Percentiles rank a stretch among this genome's conserved stretches.
phyloP scores from a whole-genome alignment of 2,329 filamentous ascomycete species.

The Daldinia eschscholtzii region DNA sequence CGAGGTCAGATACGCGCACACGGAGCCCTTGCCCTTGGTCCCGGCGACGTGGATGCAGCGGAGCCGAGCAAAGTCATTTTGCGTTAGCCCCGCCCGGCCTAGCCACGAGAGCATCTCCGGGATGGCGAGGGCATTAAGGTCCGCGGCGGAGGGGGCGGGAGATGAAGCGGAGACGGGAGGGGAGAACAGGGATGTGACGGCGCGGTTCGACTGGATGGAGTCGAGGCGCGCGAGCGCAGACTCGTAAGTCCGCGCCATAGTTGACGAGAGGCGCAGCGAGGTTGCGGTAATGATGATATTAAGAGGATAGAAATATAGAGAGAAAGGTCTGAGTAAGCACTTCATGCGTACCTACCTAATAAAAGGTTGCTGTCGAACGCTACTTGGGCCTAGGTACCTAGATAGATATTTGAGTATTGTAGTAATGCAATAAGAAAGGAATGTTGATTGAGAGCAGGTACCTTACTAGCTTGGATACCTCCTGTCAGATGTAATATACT shows the following conservation, averaged over 20 bases:
- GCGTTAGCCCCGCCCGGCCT: conserved; percentile 77
- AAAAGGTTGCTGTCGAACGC: too few relatives aligned
- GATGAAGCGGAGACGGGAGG: conserved; percentile 61
- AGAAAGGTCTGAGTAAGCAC: conserved; percentile 8
- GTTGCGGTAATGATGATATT: background rate
- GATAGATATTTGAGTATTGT: too few relatives aligned
- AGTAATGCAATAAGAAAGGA: too few relatives aligned
- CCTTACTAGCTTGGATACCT: too few relatives aligned
- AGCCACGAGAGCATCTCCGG: conserved; percentile 88
- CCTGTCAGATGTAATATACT: too few relatives aligned
- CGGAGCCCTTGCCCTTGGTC: conserved; percentile 94
- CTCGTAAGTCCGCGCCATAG: conserved; percentile 63
- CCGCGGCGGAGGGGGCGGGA: conserved; percentile 48
- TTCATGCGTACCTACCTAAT: too few relatives aligned
- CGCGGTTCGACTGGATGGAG: conserved; percentile 82
- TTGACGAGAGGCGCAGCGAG: conserved; percentile 15
- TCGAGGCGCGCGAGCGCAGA: conserved; percentile 81
- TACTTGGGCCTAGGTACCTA: too few relatives aligned
- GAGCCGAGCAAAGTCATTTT: conserved; percentile 54
- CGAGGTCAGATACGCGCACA: conserved; percentile 84
- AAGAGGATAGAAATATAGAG: background rate
- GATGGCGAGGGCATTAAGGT: conserved; percentile 79
- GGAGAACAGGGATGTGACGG: conserved; percentile 67
- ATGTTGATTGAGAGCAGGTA: too few relatives aligned
- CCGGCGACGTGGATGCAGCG: conserved; percentile 84